Evolutionary conservation across 768 basidiomycete genomes (phyloP).

Genomic region (Fomitopsis pulvina): DNA sequence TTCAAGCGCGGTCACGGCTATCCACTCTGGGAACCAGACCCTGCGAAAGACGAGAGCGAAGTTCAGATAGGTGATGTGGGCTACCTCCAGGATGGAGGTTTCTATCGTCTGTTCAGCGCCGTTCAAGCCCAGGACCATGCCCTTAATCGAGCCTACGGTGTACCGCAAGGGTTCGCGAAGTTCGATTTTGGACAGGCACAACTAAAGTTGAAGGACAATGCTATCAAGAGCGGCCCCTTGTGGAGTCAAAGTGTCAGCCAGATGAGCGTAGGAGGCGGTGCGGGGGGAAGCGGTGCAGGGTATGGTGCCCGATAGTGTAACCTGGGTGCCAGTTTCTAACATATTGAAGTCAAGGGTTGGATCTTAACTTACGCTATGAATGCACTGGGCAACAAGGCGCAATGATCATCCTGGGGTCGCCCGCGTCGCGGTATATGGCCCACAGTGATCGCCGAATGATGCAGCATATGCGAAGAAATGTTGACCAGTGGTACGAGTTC

Average conservation of each 20-base stretch:
- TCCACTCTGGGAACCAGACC: constrained; percentile 12
- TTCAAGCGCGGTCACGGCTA: constrained; percentile 7
- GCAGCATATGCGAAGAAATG: constrained; percentile 8
- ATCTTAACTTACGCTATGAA: constrained; percentile 6
- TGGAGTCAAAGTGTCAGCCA: too few relatives aligned
- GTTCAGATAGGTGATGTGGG: constrained; percentile 20
- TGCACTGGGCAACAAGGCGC: constrained; percentile 15
- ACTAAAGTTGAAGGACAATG: too few relatives aligned
- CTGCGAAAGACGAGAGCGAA: too few relatives aligned
- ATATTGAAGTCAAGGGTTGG: constrained; percentile 3
- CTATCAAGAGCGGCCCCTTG: too few relatives aligned
- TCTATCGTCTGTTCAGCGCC: constrained; percentile 17
- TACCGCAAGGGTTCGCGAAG: too few relatives aligned
- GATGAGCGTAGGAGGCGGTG: too few relatives aligned
- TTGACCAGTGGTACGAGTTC: constrained; percentile 4
- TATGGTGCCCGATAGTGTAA: too few relatives aligned
- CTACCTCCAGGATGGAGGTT: constrained; percentile 11
- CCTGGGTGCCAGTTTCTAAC: too few relatives aligned
- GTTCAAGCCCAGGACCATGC: constrained; percentile 4
- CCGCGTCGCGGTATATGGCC: not conserved
- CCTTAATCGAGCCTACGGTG: not conserved
- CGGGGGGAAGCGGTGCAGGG: too few relatives aligned
- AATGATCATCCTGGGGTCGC: constrained; percentile 6
- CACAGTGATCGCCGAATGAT: not conserved
- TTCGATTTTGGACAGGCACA: too few relatives aligned